A percentile compares a stretch with the other conserved stretches of the same genome.
Conservation (phyloP, 2,329 filamentous ascomycete species). For the Fonsecaea erecta region DNA sequence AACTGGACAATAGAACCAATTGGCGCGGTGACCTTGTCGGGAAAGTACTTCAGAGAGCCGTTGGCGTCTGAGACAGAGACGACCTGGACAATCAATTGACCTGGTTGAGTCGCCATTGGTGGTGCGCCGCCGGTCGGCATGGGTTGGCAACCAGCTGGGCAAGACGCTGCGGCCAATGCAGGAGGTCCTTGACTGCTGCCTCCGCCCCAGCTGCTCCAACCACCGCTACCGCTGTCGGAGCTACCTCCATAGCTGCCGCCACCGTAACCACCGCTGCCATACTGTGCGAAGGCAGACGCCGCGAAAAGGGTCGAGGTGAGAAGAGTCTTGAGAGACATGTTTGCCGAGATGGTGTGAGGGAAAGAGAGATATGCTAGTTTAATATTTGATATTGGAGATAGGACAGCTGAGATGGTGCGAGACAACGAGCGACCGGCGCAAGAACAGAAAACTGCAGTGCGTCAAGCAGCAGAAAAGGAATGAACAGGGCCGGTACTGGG, state of each 20-base stretch:
- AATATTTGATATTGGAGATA: conserved; percentile 11
- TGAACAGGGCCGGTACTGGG: conserved; percentile 27
- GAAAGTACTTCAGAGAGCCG: conserved; percentile 64
- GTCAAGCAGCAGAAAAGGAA: conserved; percentile 36
- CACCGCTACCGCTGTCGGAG: conserved; percentile 1
- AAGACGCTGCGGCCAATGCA: conserved; percentile 21
- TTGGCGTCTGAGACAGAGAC: conserved; percentile 66
- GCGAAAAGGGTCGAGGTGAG: conserved; percentile 28
- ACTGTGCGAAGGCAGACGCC: conserved; percentile 23
- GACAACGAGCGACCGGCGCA: conserved; percentile 37
- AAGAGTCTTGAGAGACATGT: conserved; percentile 32
- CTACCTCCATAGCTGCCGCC: neutral
- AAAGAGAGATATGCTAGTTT: neutral
- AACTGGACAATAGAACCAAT: conserved; percentile 61
- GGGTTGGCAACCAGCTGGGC: conserved; percentile 30
- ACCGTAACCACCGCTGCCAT: neutral
- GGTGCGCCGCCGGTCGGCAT: conserved; percentile 19
- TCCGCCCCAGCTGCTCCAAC: conserved; percentile 9
- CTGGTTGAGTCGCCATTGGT: conserved; percentile 17
- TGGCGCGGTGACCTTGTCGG: conserved; percentile 67
- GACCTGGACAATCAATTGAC: conserved; percentile 58
- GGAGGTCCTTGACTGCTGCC: conserved; percentile 9
- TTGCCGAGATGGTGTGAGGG: conserved; percentile 5
- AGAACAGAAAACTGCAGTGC: conserved; percentile 33
- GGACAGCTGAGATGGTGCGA: conserved; percentile 6